phyloP scores from a whole-genome alignment of 2,329 filamentous ascomycete species.

The Hypoxylon sp. region DNA sequence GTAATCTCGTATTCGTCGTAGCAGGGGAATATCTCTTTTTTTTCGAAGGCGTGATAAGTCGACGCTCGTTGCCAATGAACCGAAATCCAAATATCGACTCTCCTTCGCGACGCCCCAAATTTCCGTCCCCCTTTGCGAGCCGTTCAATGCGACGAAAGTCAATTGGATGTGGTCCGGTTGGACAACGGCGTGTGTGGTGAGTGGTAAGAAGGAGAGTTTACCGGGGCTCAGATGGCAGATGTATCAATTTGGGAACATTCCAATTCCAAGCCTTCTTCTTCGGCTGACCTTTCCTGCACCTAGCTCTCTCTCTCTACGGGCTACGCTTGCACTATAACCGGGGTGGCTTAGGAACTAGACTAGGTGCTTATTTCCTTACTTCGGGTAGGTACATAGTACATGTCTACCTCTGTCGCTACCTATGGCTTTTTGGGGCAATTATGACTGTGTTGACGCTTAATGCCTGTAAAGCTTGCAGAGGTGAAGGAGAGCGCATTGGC shows the following conservation, averaged over 20 bases:
- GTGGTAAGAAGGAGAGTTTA: slow-evolving; percentile 35
- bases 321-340: too few relatives aligned
- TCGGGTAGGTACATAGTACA: slow-evolving; percentile 2
- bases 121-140: slow-evolving; percentile 20
- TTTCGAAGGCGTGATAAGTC: slow-evolving; percentile 21
- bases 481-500: slow-evolving; percentile 26
- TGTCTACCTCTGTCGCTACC: not conserved
- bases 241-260: slow-evolving; percentile 21
- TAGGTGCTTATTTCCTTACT: too few relatives aligned
- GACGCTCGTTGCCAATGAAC: slow-evolving; percentile 28
- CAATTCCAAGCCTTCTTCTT: too few relatives aligned
- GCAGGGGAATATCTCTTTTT: slow-evolving; percentile 24
- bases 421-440: slow-evolving; percentile 1
- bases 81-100: slow-evolving; percentile 16
- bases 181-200: slow-evolving; percentile 29
- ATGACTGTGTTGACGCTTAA: slow-evolving; percentile 8
- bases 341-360: too few relatives aligned
- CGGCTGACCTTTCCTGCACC: slow-evolving; percentile 1
- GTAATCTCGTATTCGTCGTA: slow-evolving; percentile 26
- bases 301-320: too few relatives aligned
- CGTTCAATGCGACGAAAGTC: slow-evolving; percentile 36
- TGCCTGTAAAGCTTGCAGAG: slow-evolving; percentile 15
- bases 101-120: slow-evolving; percentile 21
- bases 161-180: slow-evolving; percentile 36
- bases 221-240: slow-evolving; percentile 29